Percentiles rank a stretch among this genome's conserved stretches.
phyloP scores from a whole-genome alignment of 352 stramenopile species.

The Heterotrichella gracilis region DNA sequence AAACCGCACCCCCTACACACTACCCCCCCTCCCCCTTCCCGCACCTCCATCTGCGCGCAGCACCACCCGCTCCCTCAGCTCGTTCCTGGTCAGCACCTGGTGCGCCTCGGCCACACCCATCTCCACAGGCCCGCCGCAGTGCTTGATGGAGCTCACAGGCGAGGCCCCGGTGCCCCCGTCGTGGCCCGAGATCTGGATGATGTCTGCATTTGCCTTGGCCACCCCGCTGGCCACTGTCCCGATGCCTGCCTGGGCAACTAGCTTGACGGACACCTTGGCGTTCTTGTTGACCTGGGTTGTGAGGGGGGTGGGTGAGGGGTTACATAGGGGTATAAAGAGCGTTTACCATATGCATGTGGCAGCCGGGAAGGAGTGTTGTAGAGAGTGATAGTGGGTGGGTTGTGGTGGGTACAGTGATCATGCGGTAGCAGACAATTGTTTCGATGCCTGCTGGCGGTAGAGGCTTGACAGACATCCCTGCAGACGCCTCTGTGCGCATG shows the following conservation, averaged over 20 bases:
- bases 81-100: slow-evolving; percentile 73
- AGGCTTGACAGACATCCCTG: too few species aligned
- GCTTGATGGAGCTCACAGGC: slow-evolving; percentile 64
- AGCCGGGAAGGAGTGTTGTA: too few species aligned
- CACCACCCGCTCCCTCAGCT: slow-evolving; percentile 37
- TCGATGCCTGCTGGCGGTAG: too few species aligned
- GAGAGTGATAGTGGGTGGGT: too few species aligned
- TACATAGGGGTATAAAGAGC: too few species aligned
- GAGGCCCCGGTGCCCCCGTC: slow-evolving; percentile 69
- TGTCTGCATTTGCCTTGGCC: slow-evolving; percentile 53
- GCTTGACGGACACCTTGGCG: slow-evolving; percentile 51
- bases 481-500: too few species aligned
- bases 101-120: slow-evolving; percentile 70
- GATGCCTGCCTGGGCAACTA: slow-evolving; percentile 72
- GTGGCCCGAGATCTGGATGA: slow-evolving; percentile 67
- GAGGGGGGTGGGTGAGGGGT: too few species aligned
- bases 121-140: slow-evolving; percentile 63
- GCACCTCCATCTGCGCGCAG: slow-evolving; percentile 43
- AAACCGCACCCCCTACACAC: too few species aligned
- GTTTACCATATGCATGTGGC: too few species aligned
- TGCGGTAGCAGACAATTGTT: too few species aligned
- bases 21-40: too few species aligned
- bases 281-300: slow-evolving; percentile 63
- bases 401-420: too few species aligned
- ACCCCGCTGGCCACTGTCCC: slow-evolving; percentile 62